Conservation (phyloP, 768 basidiomycete species). For the Chalciporus piperatus region DNA sequence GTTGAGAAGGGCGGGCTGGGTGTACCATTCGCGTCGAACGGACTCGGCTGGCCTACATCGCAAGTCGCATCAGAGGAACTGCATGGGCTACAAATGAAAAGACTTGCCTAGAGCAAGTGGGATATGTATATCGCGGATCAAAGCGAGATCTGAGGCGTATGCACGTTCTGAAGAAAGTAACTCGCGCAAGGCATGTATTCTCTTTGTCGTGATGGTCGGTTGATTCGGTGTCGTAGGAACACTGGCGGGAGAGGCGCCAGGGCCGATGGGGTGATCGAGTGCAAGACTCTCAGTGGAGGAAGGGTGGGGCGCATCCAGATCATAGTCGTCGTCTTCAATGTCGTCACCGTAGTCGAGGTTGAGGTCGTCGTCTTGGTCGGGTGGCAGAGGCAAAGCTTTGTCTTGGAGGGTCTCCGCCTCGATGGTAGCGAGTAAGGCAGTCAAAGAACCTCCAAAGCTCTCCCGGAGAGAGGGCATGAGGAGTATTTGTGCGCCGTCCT, state of each 20-base stretch:
- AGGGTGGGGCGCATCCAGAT: constrained; percentile 22
- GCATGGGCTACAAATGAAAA: constrained; percentile 3
- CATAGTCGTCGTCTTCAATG: constrained; percentile 27
- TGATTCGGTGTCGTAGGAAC: constrained; percentile 27
- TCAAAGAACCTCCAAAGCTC: constrained; percentile 32
- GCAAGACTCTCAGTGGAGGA: constrained; percentile 28
- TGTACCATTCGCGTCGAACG: constrained; percentile 32
- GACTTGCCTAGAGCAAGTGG: constrained; percentile 71
- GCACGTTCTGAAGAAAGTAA: constrained; percentile 76
- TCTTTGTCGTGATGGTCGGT: constrained; percentile 52
- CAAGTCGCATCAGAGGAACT: constrained; percentile 10
- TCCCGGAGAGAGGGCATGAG: constrained; percentile 31
- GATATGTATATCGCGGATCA: constrained; percentile 76
- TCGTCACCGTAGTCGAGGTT: constrained; percentile 20
- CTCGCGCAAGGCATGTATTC: constrained; percentile 75
- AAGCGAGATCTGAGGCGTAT: constrained; percentile 79
- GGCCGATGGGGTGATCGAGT: constrained; percentile 12
- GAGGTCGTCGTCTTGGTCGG: constrained; percentile 24
- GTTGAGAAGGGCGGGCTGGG: constrained; percentile 28
- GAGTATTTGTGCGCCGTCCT: constrained; percentile 13
- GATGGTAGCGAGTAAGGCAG: constrained; percentile 29
- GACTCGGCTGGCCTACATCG: constrained; percentile 38
- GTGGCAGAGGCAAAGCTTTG: constrained; percentile 31
- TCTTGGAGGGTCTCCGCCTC: constrained; percentile 30
- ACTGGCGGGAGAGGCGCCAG: background rate